Evolutionary conservation across 2,329 filamentous ascomycete species (phyloP).

Genomic region (Clonostachys rosea): DNA sequence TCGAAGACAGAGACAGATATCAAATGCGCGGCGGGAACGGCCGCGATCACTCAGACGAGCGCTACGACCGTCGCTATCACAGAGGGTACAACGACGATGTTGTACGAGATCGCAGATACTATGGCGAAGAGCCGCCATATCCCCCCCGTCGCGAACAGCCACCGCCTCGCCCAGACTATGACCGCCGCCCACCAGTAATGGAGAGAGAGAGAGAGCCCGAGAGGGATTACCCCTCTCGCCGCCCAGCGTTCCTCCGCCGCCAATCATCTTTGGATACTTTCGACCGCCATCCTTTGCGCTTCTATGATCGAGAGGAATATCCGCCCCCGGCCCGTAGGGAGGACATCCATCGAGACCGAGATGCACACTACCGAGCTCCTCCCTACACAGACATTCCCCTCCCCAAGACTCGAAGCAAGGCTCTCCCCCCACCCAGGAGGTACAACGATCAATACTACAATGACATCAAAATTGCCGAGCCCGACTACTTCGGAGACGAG

Average conservation of each 20-base stretch:
- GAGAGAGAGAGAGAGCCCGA: conserved; percentile 36
- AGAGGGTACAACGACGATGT: conserved; percentile 39
- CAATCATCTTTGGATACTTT: conserved; percentile 91
- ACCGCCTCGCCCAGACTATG: neutral
- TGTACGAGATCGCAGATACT: conserved; percentile 45
- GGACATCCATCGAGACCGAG: conserved; percentile 44
- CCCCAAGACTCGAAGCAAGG: conserved; percentile 50
- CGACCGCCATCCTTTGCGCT: conserved; percentile 63
- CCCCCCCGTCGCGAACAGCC: conserved; percentile 19
- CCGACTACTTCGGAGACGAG: conserved; percentile 66
- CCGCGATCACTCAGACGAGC: conserved; percentile 45
- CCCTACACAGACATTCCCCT: conserved; percentile 62
- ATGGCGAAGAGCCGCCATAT: conserved; percentile 48
- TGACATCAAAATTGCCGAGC: conserved; percentile 64
- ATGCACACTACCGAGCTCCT: conserved; percentile 37
- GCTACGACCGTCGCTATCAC: conserved; percentile 36
- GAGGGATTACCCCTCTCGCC: conserved; percentile 43
- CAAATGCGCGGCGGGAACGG: conserved; percentile 24
- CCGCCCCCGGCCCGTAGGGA: conserved; percentile 49
- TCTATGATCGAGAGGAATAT: conserved; percentile 55
- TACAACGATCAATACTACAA: conserved; percentile 54
- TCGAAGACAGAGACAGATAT: conserved; percentile 49
- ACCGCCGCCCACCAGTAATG: conserved; percentile 25
- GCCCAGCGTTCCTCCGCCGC: conserved; percentile 67
- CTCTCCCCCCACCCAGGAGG: conserved; percentile 53